phyloP scores from a whole-genome alignment of 2,329 filamentous ascomycete genomes.

The Trichophyton benhamiae region DNA sequence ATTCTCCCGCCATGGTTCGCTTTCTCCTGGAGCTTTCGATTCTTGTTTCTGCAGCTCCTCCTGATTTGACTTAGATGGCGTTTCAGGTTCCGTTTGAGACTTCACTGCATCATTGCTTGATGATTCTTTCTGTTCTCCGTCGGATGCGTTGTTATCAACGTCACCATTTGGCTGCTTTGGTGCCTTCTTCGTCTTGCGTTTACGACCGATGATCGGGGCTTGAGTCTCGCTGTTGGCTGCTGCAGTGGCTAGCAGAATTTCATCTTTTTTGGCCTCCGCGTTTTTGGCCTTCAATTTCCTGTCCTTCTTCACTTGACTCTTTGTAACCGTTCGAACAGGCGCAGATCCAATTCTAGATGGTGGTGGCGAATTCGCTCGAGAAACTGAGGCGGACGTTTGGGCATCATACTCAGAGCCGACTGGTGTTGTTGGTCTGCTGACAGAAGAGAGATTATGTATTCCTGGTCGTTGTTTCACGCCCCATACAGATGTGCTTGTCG shows the following conservation, averaged over 20 bases:
- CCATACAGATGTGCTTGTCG: constrained; percentile 23
- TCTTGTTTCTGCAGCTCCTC: constrained; percentile 12
- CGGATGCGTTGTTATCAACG: constrained; percentile 6
- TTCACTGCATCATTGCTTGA: constrained; percentile 1
- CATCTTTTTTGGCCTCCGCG: constrained; percentile 33
- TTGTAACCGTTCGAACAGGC: constrained; percentile 47
- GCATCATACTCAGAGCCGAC: constrained; percentile 48
- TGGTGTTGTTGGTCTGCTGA: constrained; percentile 49
- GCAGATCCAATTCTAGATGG: constrained; percentile 46
- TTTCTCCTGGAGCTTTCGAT: constrained; percentile 11
- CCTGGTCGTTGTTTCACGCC: constrained; percentile 24
- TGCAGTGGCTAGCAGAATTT: constrained; percentile 20
- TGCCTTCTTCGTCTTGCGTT: constrained; percentile 46
- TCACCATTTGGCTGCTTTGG: constrained; percentile 18
- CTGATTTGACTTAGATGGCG: constrained; percentile 12
- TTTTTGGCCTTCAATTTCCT: constrained; percentile 39
- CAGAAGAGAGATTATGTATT: constrained; percentile 39
- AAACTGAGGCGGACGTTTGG: constrained; percentile 46
- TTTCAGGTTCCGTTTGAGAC: background rate
- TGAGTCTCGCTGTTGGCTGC: constrained; percentile 41
- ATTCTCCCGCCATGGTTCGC: constrained; percentile 27
- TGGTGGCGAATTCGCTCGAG: constrained; percentile 47
- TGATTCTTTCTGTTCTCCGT: constrained; percentile 8
- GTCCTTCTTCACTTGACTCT: constrained; percentile 51
- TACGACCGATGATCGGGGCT: constrained; percentile 51